Conservation (phyloP, 2,329 filamentous ascomycete species). For the Cyphellophora europaea region DNA sequence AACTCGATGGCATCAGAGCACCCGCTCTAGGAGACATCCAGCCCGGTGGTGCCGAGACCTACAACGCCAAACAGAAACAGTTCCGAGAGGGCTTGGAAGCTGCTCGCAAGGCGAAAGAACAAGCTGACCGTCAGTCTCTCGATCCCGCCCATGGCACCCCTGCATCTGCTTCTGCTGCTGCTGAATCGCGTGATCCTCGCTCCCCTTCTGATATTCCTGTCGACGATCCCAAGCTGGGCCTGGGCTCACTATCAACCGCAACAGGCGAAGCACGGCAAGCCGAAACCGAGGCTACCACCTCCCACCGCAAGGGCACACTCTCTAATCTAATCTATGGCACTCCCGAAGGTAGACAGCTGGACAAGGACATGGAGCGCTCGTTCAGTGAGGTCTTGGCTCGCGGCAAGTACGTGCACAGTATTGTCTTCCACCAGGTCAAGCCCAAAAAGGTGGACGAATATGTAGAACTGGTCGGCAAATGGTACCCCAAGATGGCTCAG, state of each 20-base stretch:
- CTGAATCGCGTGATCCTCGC: constrained; percentile 34
- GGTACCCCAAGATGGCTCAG: constrained; percentile 85
- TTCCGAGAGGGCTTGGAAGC: constrained; percentile 76
- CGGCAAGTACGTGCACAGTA: constrained; percentile 97
- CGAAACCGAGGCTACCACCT: constrained; percentile 47
- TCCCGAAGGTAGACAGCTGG: constrained; percentile 85
- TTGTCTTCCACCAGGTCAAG: constrained; percentile 92
- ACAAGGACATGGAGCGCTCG: constrained; percentile 89
- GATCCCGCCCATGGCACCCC: constrained; percentile 33
- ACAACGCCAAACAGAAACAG: constrained; percentile 73
- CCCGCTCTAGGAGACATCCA: constrained; percentile 84
- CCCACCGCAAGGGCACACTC: constrained; percentile 61
- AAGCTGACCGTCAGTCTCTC: constrained; percentile 71
- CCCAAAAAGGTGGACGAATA: constrained; percentile 95
- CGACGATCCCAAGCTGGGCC: constrained; percentile 34
- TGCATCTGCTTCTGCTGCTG: constrained; percentile 20
- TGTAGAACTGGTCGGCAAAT: constrained; percentile 74
- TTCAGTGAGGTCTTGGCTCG: constrained; percentile 91
- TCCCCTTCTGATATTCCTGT: constrained; percentile 19
- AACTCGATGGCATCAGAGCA: constrained; percentile 32
- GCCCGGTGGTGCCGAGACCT: constrained; percentile 60
- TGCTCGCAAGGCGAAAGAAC: constrained; percentile 65
- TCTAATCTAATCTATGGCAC: constrained; percentile 94
- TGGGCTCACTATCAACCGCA: constrained; percentile 52
- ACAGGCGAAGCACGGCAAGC: constrained; percentile 49